These are phyloP conservation scores for Talaromyces ruber DNA, from an alignment of 495 filamentous ascomycete species.

Conservation along the genomic window DNA sequence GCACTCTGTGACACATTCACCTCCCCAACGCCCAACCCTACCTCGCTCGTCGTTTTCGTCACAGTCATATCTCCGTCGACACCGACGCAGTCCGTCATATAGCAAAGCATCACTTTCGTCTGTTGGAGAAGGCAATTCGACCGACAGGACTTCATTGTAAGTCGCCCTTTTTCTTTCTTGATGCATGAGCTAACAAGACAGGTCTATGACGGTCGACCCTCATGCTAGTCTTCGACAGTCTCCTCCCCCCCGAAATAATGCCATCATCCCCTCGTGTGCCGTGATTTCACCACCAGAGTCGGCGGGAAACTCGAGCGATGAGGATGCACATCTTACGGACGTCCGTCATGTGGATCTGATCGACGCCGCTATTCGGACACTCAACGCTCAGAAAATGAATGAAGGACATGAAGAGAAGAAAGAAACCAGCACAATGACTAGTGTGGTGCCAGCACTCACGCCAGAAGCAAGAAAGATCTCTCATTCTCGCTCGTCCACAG, in stretches of 20 bases:
- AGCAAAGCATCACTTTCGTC: slow-evolving; percentile 26
- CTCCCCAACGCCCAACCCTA: slow-evolving; percentile 40
- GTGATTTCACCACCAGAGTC: slow-evolving; percentile 88
- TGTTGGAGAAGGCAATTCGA: slow-evolving; percentile 9
- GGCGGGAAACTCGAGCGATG: slow-evolving; percentile 66
- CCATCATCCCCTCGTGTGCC: slow-evolving; percentile 66
- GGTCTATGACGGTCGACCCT: slow-evolving; percentile 40
- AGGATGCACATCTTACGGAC: slow-evolving; percentile 53
- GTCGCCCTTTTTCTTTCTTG: not conserved
- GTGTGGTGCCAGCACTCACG: slow-evolving; percentile 18
- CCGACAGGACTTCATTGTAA: slow-evolving; percentile 24
- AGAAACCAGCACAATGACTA: slow-evolving; percentile 21
- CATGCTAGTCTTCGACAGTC: slow-evolving; percentile 63
- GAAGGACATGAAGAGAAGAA: slow-evolving; percentile 28
- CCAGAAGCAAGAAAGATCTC: slow-evolving; percentile 56
- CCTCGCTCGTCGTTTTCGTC: slow-evolving; percentile 74
- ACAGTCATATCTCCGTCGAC: slow-evolving; percentile 55
- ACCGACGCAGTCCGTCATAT: slow-evolving; percentile 55
- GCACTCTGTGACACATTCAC: slow-evolving; percentile 25
- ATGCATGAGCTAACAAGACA: slow-evolving; percentile 10
- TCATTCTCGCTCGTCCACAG: slow-evolving; percentile 80
- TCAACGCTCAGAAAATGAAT: slow-evolving; percentile 47
- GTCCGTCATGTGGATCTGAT: slow-evolving; percentile 65
- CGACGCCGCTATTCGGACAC: slow-evolving; percentile 71
- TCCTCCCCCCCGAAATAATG: slow-evolving; percentile 64